phyloP scores from a whole-genome alignment of 2,329 filamentous ascomycete species.

The Talaromyces atroroseus region DNA sequence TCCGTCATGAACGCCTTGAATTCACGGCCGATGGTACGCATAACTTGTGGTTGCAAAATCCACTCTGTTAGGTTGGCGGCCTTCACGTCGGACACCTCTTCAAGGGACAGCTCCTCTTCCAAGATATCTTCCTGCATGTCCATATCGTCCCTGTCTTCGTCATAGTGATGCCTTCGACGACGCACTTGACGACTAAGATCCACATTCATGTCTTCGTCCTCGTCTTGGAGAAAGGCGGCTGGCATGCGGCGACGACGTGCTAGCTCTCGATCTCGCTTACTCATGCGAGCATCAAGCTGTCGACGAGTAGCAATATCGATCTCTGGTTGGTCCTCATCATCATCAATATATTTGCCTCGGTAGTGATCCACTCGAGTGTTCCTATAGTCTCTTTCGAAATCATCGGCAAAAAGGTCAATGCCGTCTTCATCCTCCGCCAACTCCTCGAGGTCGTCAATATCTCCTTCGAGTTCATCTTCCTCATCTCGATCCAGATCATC shows the following conservation, averaged over 20 bases:
- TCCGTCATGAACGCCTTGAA: slow-evolving; percentile 97
- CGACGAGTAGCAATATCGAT: slow-evolving; percentile 54
- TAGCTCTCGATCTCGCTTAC: slow-evolving; percentile 57
- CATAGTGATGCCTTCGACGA: slow-evolving; percentile 80
- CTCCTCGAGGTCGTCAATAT: slow-evolving; percentile 64
- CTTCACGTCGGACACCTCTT: slow-evolving; percentile 88
- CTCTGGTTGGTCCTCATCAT: slow-evolving; percentile 60
- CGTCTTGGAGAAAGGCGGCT: slow-evolving; percentile 60
- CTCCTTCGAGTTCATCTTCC: slow-evolving; percentile 55
- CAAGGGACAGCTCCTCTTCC: slow-evolving; percentile 89
- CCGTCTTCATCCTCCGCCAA: slow-evolving; percentile 65
- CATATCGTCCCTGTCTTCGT: slow-evolving; percentile 85
- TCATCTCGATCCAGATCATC: slow-evolving; percentile 45
- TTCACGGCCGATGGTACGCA: slow-evolving; percentile 88
- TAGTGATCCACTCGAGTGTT: slow-evolving; percentile 43
- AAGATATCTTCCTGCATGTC: slow-evolving; percentile 90
- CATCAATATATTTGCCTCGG: slow-evolving; percentile 57
- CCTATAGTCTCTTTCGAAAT: slow-evolving; percentile 60
- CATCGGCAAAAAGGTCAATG: slow-evolving; percentile 64
- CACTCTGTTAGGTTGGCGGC: slow-evolving; percentile 90
- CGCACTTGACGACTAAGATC: slow-evolving; percentile 83
- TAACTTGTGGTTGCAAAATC: slow-evolving; percentile 84
- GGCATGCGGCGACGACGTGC: slow-evolving; percentile 56
- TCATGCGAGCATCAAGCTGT: slow-evolving; percentile 57
- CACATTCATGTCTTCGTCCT: slow-evolving; percentile 77